phyloP scores from a whole-genome alignment of 768 basidiomycete genomes.

The Suillus bovinus region DNA sequence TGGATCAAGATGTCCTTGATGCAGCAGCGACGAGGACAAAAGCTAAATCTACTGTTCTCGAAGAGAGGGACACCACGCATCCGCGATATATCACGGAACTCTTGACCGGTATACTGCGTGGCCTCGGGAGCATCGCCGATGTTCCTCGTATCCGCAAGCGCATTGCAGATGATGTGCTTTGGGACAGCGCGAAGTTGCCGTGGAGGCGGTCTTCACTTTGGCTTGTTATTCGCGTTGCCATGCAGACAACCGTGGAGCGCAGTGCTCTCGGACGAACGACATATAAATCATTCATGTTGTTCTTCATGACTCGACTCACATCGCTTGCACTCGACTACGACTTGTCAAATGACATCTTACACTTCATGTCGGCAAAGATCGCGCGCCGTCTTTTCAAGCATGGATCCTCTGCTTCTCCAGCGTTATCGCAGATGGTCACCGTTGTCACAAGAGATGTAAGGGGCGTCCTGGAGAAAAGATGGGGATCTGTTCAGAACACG shows the following conservation, averaged over 20 bases:
- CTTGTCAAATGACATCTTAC: constrained; percentile 36
- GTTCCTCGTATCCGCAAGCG: constrained; percentile 40
- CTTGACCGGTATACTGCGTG: constrained; percentile 47
- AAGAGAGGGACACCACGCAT: constrained; percentile 36
- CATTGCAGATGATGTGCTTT: constrained; percentile 47
- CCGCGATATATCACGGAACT: constrained; percentile 52
- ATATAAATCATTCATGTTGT: constrained; percentile 38
- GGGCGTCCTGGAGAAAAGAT: constrained; percentile 33
- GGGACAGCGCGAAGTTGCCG: constrained; percentile 37
- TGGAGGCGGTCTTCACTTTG: constrained; percentile 55
- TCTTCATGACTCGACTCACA: constrained; percentile 25
- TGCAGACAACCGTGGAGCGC: constrained; percentile 39
- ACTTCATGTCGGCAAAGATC: constrained; percentile 38
- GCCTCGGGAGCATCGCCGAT: constrained; percentile 33
- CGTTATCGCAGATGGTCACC: constrained; percentile 15
- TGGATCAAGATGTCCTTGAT: constrained; percentile 34
- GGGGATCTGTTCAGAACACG: constrained; percentile 32
- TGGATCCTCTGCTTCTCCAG: constrained; percentile 14
- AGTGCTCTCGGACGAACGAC: constrained; percentile 12
- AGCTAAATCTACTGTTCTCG: constrained; percentile 27
- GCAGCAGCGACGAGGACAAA: constrained; percentile 35
- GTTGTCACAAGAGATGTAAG: constrained; percentile 9
- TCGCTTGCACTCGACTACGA: constrained; percentile 3
- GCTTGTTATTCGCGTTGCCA: constrained; percentile 47
- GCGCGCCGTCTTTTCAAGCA: constrained; percentile 41